Base-by-base conservation (phyloP, 2,329 filamentous ascomycete species). In the Mollisiaceae sp. region DNA sequence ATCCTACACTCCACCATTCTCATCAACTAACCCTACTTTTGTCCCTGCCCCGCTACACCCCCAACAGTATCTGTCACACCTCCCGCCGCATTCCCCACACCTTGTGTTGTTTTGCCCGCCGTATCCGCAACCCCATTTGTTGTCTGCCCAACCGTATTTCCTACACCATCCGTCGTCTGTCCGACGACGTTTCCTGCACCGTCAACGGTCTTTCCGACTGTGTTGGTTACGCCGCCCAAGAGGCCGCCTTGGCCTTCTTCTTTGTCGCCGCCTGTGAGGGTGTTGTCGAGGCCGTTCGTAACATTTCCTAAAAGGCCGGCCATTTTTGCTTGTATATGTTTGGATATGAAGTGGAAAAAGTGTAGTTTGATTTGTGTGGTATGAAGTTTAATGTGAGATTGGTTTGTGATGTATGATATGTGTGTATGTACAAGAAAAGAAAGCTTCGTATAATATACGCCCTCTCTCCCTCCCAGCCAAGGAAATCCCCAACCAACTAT, bases 211-310 rank as follows among this genome's bases (percentile, higher is more conserved):
- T 78, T 77, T 38, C 73, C 73, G 15, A 78, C 71, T 9, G 77
- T 70, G 14, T 64, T 63, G 47, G 70, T 71, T 2, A 75, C 72
- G 20, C 74, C 72, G 5, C 78, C 78, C 45, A 80, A 67, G 15
- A 80, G 70, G 1, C 78, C 78, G 11, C 78, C 78, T 66, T 79
- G 75, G 45, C 77, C 77, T 35, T 79, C 61, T 22, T 75, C 74
- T 65, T 79, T 73, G 38, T 79, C 76, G 62, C 77, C 78, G 50
- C 78, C 78, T 20, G 78, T 79, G 58, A 79, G 73, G 52, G 78
- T 76, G 62, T 77, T 78, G 67, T 79, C 76, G 63, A 78, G 70
- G 43, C 72, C 71, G 65, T 77, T 75, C 59, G 76, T 75, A 27
- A 78, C 65, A 54, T 74, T 72, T 67, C 77, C 77, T 57, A 79